Evolutionary conservation across 441 rosid species (phyloP).

Genomic region (Jatropha multifida): DNA sequence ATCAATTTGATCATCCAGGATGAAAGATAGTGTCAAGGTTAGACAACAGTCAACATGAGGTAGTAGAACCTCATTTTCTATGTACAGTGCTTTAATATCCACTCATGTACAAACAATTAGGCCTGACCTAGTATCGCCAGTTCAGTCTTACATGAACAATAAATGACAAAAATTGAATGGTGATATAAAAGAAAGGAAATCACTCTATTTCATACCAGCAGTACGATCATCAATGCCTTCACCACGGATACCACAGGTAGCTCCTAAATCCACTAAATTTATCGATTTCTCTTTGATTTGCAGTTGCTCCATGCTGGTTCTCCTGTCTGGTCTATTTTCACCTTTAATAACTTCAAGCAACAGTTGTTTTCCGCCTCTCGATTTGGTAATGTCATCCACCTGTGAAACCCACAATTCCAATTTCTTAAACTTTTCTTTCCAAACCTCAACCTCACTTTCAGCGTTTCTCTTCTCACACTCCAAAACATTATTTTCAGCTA

Average conservation of each 20-base stretch:
- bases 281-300: conserved; percentile 8
- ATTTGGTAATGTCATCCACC: conserved; percentile 23
- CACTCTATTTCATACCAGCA: conserved; percentile 26
- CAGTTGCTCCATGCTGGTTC: conserved; percentile 1
- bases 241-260: conserved; percentile 6
- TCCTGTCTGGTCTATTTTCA: conserved; percentile 3
- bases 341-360: conserved; percentile 29
- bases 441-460: conserved; percentile 40
- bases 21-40: background rate
- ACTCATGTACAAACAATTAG: too few species aligned
- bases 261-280: conserved; percentile 3
- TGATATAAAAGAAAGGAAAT: background rate
- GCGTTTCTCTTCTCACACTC: conserved; percentile 48
- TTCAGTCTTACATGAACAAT: background rate
- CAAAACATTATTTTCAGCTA: conserved; percentile 42
- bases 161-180: background rate
- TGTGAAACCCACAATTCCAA: conserved; percentile 34
- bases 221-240: conserved; percentile 23
- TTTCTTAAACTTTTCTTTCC: conserved; percentile 52
- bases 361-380: conserved; percentile 18
- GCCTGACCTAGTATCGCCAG: background rate
- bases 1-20: conserved; percentile 1
- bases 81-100: too few species aligned
- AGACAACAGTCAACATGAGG: background rate
- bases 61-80: background rate